Evolutionary conservation across 164 flowering plant genomes (phyloP).

Genomic region (Stephania cephalantha): DNA sequence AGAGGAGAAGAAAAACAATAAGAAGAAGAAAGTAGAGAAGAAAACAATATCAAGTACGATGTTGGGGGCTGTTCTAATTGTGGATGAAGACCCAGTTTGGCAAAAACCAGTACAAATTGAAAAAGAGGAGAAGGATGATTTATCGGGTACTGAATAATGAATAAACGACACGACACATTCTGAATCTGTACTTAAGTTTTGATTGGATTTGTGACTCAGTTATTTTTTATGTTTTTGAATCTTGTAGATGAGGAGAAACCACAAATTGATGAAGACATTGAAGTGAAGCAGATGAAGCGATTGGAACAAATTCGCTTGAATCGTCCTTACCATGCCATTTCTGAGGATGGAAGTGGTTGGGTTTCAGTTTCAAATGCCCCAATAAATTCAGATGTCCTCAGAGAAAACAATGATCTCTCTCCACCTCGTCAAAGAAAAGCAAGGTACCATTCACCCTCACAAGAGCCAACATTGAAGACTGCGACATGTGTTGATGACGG

Average conservation of each 20-base stretch:
- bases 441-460: constrained; percentile 28
- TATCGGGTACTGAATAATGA: constrained; percentile 38
- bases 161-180: too few species aligned
- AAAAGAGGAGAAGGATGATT: constrained; percentile 50
- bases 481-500: constrained; percentile 6
- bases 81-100: constrained; percentile 93
- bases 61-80: constrained; percentile 42
- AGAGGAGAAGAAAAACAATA: constrained; percentile 24
- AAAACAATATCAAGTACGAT: constrained; percentile 21
- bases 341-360: constrained; percentile 99
- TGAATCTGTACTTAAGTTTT: background rate
- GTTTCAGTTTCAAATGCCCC: constrained; percentile 46
- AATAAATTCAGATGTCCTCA: background rate
- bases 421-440: constrained; percentile 21
- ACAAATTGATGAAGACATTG: constrained; percentile 75
- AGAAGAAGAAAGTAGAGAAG: constrained; percentile 48
- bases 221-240: background rate
- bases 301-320: constrained; percentile 52
- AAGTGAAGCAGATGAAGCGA: constrained; percentile 80
- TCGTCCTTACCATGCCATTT: constrained; percentile 58
- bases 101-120: constrained; percentile 51
- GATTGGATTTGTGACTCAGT: background rate
- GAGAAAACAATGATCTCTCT: constrained; percentile 22
- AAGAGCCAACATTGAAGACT: constrained; percentile 14
- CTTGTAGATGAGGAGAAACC: constrained; percentile 63